Evolutionary conservation across 2,329 filamentous ascomycete species (phyloP), one percentile per base, ranked within the genome.

Genomic region (Microthyrium microscopicum): DNA sequence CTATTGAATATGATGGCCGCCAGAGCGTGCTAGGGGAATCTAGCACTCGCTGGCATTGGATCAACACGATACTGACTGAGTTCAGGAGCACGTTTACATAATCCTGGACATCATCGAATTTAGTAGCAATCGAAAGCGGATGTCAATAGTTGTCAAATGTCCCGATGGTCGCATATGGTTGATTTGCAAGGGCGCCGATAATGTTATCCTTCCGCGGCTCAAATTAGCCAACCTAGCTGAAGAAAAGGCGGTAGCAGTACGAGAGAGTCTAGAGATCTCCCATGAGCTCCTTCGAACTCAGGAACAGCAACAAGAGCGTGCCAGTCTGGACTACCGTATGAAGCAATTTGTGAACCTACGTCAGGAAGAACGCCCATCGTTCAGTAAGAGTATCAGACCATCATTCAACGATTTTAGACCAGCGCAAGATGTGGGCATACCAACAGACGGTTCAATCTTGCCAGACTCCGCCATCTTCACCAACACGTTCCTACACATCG

Each of bases 71-170:
- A n/a, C n/a, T n/a, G n/a, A n/a, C n/a, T n/a, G n/a, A n/a, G n/a
- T n/a, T n/a, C n/a, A n/a, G 1, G 20, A 34, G 5, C 80, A 89
- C 49, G 63, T 60, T 0, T 92, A 85, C 46, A 69, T 87, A 47
- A 66, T 89, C 4, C 52, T 92, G 36, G 81, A 92, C 41, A 72
- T 91, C 16, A 81, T 92, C 39, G 83, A 92, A 46, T 92, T 92
- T 49, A 85, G 77, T 41, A 87, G 80, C 53, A 74, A 77, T 50
- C 70, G 83, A 22, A 92, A 92, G 57, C 68, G 83, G 33, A 92
- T 92, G 83, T 85, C 81, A 0, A 77, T 89, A 38, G 60, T 91
- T 29, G 68, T 91, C 3, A 74, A 80, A 22, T 83, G 87, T 63
- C 82, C 84, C 0, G 79, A 89, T 46, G 69, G 73, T 5, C 70